A percentile compares a stretch with the other conserved stretches of the same genome.
phyloP scores from a whole-genome alignment of 129 eudicot genomes.

The Heracleum sosnowskyi region DNA sequence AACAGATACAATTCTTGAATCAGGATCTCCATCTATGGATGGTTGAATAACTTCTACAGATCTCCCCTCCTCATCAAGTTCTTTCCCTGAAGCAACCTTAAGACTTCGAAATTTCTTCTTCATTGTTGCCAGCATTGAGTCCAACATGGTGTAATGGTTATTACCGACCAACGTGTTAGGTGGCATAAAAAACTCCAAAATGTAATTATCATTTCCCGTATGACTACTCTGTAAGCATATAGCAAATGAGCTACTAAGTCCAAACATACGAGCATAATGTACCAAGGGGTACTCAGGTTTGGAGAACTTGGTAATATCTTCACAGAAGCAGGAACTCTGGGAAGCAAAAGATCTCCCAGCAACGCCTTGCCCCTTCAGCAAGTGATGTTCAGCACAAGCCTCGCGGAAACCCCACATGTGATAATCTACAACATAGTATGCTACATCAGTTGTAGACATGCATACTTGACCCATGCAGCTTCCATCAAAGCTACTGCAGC shows the following conservation, averaged over 20 bases:
- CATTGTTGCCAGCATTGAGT: constrained; percentile 68
- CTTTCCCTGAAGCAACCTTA: constrained; percentile 75
- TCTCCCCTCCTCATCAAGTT: constrained; percentile 61
- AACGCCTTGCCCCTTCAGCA: constrained; percentile 94
- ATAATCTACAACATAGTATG: constrained; percentile 74
- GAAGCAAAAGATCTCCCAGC: constrained; percentile 75
- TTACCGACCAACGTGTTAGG: constrained; percentile 23
- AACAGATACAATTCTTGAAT: constrained; percentile 33
- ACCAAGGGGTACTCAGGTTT: constrained; percentile 84
- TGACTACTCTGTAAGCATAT: constrained; percentile 74
- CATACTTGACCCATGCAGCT: constrained; percentile 94
- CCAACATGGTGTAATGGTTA: constrained; percentile 53
- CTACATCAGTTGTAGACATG: constrained; percentile 95
- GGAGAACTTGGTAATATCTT: constrained; percentile 61
- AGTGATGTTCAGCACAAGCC: constrained; percentile 90
- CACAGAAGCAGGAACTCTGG: constrained; percentile 64
- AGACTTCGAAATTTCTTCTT: constrained; percentile 65
- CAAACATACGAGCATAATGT: constrained; percentile 88
- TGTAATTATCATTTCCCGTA: constrained; percentile 76
- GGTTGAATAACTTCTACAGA: constrained; percentile 58
- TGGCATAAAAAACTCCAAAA: constrained; percentile 87
- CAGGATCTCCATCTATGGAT: constrained; percentile 35
- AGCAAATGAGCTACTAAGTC: constrained; percentile 65
- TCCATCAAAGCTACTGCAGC: constrained; percentile 94
- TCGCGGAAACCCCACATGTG: constrained; percentile 93